Percentiles rank a stretch among this genome's conserved stretches.
Evolutionary conservation across 139 green algal species (phyloP).

Genomic region (Haematococcus lacustris): DNA sequence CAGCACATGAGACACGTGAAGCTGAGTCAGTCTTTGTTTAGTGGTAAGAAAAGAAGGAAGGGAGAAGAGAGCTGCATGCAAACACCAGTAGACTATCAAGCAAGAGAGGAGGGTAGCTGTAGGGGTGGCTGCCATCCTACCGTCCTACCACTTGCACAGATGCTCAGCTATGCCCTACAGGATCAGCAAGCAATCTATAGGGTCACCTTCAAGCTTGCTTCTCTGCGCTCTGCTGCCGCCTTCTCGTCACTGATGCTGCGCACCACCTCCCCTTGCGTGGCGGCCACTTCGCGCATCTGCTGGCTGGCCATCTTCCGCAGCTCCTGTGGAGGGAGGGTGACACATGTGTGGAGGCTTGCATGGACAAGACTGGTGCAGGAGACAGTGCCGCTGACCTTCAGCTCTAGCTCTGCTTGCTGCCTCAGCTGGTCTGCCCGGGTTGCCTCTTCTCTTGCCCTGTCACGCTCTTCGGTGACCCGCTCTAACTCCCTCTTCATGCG

Average conservation of each 20-base stretch:
- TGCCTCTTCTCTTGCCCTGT: slow-evolving; percentile 52
- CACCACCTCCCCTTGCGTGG: slow-evolving; percentile 48
- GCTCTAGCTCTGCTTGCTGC: slow-evolving; percentile 47
- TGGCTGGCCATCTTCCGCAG: slow-evolving; percentile 42
- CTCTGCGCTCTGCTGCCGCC: slow-evolving; percentile 20
- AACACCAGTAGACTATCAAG: too few relatives aligned
- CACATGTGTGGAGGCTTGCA: too few relatives aligned
- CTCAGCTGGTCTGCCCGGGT: slow-evolving; percentile 33
- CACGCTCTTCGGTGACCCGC: slow-evolving; percentile 57
- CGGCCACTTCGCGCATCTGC: slow-evolving; percentile 45
- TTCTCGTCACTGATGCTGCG: slow-evolving; percentile 42
- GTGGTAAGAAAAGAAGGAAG: too few relatives aligned
- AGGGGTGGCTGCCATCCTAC: too few relatives aligned
- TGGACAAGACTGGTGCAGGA: too few relatives aligned
- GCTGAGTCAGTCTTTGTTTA: too few relatives aligned
- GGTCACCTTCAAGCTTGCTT: slow-evolving; percentile 30
- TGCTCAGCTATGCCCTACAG: too few relatives aligned
- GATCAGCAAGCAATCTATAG: too few relatives aligned
- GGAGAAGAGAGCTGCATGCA: too few relatives aligned
- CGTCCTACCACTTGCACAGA: too few relatives aligned
- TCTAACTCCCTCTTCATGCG: slow-evolving; percentile 60
- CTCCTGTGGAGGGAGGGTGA: slow-evolving; percentile 33
- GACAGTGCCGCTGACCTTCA: slow-evolving; percentile 44
- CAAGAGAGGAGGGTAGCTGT: too few relatives aligned
- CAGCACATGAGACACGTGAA: too few relatives aligned